phyloP scores from a whole-genome alignment of 2,329 filamentous ascomycete genomes.

The Aspergillus uvarum region DNA sequence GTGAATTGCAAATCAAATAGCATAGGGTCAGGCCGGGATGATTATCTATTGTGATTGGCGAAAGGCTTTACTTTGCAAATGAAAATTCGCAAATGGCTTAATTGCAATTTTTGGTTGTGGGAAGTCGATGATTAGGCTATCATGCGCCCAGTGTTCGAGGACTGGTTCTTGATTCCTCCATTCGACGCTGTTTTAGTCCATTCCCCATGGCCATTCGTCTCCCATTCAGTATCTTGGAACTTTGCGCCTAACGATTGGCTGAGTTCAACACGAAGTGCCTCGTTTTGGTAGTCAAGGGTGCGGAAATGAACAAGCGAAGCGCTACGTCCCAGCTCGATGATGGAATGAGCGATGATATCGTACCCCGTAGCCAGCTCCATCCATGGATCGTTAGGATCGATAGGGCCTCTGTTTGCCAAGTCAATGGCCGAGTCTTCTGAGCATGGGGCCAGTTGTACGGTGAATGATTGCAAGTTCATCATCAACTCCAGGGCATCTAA shows the following conservation, averaged over 20 bases:
- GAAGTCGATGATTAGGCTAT: neutral
- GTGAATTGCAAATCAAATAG: no score
- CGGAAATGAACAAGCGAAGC: constrained; percentile 27
- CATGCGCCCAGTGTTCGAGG: neutral
- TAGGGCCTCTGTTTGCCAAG: constrained; percentile 38
- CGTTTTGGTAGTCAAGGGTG: constrained; percentile 33
- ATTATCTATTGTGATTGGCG: no score
- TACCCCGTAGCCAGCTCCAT: constrained; percentile 57
- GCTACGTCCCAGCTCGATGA: constrained; percentile 26
- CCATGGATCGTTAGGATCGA: constrained; percentile 50
- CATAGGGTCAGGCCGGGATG: no score
- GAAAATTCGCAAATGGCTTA: neutral
- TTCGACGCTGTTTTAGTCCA: constrained; percentile 25
- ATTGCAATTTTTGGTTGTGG: neutral
- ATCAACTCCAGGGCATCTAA: constrained; percentile 49
- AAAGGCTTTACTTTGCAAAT: no score
- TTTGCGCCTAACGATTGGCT: constrained; percentile 24
- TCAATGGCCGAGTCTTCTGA: constrained; percentile 38
- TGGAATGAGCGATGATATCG: constrained; percentile 43
- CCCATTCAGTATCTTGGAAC: constrained; percentile 28
- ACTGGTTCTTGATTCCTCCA: neutral
- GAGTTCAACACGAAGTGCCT: constrained; percentile 31
- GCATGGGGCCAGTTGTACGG: constrained; percentile 52
- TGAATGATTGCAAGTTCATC: constrained; percentile 54
- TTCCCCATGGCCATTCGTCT: constrained; percentile 30